Conservation (phyloP, 2,329 filamentous ascomycete genomes). For the Fusarium sambucinum region DNA sequence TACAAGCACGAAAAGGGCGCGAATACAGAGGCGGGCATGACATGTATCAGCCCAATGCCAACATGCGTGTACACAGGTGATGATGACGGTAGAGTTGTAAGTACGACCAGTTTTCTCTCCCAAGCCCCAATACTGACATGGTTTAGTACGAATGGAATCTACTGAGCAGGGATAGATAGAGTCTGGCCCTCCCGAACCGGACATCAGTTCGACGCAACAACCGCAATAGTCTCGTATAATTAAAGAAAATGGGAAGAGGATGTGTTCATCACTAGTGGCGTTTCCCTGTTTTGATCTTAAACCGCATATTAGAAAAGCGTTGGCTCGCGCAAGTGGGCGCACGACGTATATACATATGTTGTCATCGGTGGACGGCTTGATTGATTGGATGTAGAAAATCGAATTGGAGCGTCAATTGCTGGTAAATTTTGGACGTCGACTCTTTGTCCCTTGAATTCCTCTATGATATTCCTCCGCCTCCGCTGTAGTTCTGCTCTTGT, state of each 20-base stretch:
- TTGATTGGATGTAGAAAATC: conserved; percentile 35
- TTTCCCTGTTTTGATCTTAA: conserved; percentile 23
- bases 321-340: conserved; percentile 31
- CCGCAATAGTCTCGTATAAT: conserved; percentile 32
- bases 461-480: conserved; percentile 37
- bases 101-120: conserved; percentile 26
- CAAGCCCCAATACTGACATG: conserved; percentile 17
- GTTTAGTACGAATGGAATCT: conserved; percentile 73
- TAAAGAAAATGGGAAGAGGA: not conserved
- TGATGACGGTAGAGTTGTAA: conserved; percentile 88
- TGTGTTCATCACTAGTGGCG: conserved; percentile 29
- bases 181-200: conserved; percentile 46
- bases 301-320: conserved; percentile 36
- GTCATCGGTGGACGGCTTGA: conserved; percentile 10
- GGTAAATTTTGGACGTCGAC: conserved; percentile 25
- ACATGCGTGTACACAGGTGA: conserved; percentile 92
- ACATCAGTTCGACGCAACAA: conserved; percentile 35
- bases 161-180: conserved; percentile 68
- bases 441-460: conserved; percentile 38
- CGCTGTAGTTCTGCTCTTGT: conserved; percentile 17
- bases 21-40: conserved; percentile 78
- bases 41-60: conserved; percentile 85
- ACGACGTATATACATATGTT: conserved; percentile 28
- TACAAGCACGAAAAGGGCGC: conserved; percentile 68
- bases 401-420: conserved; percentile 49